These are phyloP conservation scores for Heritiera fomes DNA, from an alignment of 345 rosid species.

Conservation along the genomic window DNA sequence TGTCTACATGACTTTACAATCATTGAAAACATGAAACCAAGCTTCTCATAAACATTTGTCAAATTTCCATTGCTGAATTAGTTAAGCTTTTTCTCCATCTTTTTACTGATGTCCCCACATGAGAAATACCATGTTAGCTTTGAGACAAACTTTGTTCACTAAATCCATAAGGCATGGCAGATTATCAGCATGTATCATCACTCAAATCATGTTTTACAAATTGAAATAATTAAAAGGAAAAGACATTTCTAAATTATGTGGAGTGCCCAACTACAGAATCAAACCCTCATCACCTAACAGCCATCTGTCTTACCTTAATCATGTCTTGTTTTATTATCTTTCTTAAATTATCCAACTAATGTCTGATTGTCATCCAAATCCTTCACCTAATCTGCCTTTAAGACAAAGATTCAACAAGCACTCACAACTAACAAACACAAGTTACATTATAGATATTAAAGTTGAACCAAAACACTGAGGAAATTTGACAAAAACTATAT, in stretches of 20 bases:
- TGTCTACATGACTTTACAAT: not conserved
- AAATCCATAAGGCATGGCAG: not conserved
- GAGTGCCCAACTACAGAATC: constrained; percentile 16
- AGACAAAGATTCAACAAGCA: constrained; percentile 2
- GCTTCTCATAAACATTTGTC: not conserved
- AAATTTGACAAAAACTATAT: not conserved
- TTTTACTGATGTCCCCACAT: not conserved
- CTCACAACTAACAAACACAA: constrained; percentile 15
- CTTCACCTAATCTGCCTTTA: constrained; percentile 4
- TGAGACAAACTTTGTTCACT: not conserved
- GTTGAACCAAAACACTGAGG: not conserved
- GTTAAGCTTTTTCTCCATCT: not conserved
- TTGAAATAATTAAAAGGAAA: constrained; percentile 5
- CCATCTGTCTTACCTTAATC: not conserved
- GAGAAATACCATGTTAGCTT: not conserved
- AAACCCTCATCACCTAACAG: not conserved
- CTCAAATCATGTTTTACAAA: not conserved
- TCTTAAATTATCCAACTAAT: not conserved
- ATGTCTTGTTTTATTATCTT: not conserved
- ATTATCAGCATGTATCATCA: not conserved
- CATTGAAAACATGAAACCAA: constrained; percentile 1
- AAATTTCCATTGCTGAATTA: not conserved
- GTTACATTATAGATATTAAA: not conserved
- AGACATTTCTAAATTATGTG: not conserved
- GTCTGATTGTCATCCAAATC: not conserved